Conservation (phyloP, 345 rosid species). For the Lumnitzera racemosa region DNA sequence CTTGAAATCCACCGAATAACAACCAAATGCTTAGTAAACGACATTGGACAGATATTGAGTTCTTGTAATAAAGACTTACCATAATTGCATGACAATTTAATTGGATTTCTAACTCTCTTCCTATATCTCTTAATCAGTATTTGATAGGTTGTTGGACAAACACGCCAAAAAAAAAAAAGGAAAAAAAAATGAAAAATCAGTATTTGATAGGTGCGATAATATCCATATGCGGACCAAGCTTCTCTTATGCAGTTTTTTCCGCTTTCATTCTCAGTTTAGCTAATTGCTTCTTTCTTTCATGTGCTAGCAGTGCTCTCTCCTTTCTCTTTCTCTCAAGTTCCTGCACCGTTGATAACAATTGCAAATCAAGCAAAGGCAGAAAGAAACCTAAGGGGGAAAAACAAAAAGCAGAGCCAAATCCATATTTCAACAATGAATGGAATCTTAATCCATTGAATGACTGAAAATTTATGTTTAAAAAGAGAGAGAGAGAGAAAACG, state of each 20-base stretch:
- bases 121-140: conserved; percentile 20
- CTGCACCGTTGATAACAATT: conserved; percentile 17
- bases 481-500: not conserved
- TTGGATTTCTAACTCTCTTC: too few species aligned
- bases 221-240: conserved; percentile 60
- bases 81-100: too few species aligned
- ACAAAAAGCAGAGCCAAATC: too few species aligned
- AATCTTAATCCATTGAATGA: too few species aligned
- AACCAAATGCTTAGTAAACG: too few species aligned
- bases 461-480: not conserved
- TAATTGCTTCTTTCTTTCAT: conserved; percentile 76
- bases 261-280: conserved; percentile 65
- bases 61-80: too few species aligned
- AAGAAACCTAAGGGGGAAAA: not conserved
- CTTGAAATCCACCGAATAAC: too few species aligned
- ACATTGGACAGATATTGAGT: too few species aligned
- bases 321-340: conserved; percentile 84
- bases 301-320: conserved; percentile 51
- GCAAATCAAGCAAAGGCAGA: too few species aligned
- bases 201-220: conserved; percentile 58
- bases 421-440: too few species aligned
- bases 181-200: conserved; percentile 10
- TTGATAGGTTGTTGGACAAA: conserved; percentile 24
- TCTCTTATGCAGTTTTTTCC: conserved; percentile 62
- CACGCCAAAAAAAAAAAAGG: too few species aligned